These are phyloP conservation scores for Pelargonium myrrhifolium DNA, from an alignment of 441 rosid genomes.

Conservation along the genomic window DNA sequence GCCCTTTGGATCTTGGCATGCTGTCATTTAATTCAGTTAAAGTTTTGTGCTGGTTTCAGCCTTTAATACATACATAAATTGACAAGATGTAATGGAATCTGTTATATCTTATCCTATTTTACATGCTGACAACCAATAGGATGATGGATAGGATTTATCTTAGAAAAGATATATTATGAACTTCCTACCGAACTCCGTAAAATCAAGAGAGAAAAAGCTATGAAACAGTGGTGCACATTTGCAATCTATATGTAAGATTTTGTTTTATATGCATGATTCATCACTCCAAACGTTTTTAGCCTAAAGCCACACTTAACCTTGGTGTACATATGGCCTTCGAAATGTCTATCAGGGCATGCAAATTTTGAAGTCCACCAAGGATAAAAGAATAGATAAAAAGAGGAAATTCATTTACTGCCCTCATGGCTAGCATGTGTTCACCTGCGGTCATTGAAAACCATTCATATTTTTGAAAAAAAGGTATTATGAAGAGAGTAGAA, in stretches of 20 bases:
- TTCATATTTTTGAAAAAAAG: neutral
- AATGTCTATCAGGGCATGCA: neutral
- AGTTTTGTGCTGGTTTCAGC: neutral
- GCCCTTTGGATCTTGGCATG: too few species aligned
- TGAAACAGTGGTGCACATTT: neutral
- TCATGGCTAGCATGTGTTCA: constrained; percentile 1
- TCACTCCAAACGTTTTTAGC: neutral
- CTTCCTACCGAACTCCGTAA: neutral
- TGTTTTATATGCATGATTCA: neutral
- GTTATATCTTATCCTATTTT: neutral
- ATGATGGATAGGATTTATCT: neutral
- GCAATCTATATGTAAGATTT: neutral
- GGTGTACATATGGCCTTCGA: neutral
- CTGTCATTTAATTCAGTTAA: neutral
- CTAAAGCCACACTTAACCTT: neutral
- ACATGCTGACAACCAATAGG: neutral
- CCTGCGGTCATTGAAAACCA: neutral
- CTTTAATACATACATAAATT: neutral
- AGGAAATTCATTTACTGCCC: neutral
- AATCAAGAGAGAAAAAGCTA: neutral
- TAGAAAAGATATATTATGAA: neutral
- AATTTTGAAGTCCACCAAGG: neutral
- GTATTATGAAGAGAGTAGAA: neutral
- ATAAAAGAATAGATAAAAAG: neutral
- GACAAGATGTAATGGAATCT: neutral